A percentile compares a stretch with the other conserved stretches of the same genome.
Evolutionary conservation across 495 filamentous ascomycete species (phyloP).

Genomic region (Aspergillus homomorphus): DNA sequence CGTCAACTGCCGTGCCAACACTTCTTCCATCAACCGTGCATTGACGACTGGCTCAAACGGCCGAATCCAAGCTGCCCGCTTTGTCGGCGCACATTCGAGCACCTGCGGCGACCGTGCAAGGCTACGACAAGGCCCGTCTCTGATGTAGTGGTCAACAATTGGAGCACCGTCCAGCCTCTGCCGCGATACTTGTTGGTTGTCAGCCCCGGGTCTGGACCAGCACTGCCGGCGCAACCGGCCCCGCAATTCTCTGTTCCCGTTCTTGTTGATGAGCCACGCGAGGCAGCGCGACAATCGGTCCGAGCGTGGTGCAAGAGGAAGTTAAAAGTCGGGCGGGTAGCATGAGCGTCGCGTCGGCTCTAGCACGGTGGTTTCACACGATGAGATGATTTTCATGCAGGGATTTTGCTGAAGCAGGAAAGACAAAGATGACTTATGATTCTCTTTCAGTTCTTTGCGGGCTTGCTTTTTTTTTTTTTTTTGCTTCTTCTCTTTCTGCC

Average conservation of each 20-base stretch:
- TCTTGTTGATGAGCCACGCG: neutral
- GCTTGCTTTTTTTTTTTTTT: no score
- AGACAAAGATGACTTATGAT: no score
- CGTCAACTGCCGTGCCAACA: neutral
- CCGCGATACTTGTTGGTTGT: neutral
- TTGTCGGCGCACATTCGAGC: slow-evolving; percentile 1
- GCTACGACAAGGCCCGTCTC: neutral
- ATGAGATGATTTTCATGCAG: no score
- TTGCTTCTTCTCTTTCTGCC: no score
- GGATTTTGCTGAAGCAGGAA: no score
- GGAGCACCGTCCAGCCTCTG: neutral
- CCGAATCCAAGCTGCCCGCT: neutral
- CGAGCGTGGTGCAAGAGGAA: neutral
- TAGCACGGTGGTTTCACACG: no score
- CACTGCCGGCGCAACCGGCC: no score
- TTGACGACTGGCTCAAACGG: neutral
- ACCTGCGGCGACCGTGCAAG: neutral
- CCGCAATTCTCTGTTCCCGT: neutral
- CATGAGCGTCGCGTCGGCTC: neutral
- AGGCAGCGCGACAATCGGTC: neutral
- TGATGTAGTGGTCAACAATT: neutral
- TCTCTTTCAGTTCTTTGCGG: no score
- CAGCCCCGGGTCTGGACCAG: neutral
- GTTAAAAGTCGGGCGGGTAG: neutral
- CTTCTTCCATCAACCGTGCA: slow-evolving; percentile 3